phyloP scores from a whole-genome alignment of 2,329 filamentous ascomycete species.

The Colletotrichum lentis region DNA sequence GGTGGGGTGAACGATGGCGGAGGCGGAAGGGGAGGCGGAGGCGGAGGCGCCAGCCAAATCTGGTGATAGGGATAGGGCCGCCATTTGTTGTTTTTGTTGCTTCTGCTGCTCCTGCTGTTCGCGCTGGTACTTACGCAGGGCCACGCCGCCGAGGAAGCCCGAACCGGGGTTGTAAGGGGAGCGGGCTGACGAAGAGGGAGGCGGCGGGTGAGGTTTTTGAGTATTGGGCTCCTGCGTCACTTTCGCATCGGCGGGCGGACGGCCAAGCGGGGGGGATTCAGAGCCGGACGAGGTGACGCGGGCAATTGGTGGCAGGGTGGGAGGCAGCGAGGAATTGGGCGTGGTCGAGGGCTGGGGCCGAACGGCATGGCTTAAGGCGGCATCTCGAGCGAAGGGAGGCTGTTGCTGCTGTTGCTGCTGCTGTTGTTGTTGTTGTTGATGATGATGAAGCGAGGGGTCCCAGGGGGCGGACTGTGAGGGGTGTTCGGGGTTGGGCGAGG shows the following conservation, averaged over 20 bases:
- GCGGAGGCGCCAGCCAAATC: constrained; percentile 11
- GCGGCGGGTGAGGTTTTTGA: constrained; percentile 41
- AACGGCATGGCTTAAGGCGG: constrained; percentile 47
- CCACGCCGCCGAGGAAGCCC: constrained; percentile 64
- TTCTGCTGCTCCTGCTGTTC: constrained; percentile 45
- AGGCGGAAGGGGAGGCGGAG: constrained; percentile 34
- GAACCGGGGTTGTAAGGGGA: constrained; percentile 50
- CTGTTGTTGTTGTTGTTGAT: constrained; percentile 45
- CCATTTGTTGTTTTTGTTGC: constrained; percentile 34
- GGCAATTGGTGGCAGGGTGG: constrained; percentile 60
- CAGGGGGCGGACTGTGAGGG: constrained; percentile 49
- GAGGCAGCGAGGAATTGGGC: constrained; percentile 52
- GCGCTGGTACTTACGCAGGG: constrained; percentile 60
- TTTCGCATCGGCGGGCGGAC: constrained; percentile 36
- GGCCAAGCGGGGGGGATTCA: constrained; percentile 31
- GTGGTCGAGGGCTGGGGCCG: constrained; percentile 46
- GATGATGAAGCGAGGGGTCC: constrained; percentile 46
- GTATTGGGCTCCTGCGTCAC: constrained; percentile 24
- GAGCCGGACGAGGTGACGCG: constrained; percentile 57
- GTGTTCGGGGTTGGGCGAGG: constrained; percentile 61
- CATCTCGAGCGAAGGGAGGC: constrained; percentile 54
- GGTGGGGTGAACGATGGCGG: constrained; percentile 20
- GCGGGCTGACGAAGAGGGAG: constrained; percentile 44
- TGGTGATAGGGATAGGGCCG: constrained; percentile 27
- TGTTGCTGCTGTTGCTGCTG: constrained; percentile 50